A percentile compares a stretch with the other conserved stretches of the same genome.
phyloP scores from a whole-genome alignment of 352 stramenopile species.

The Lagenidium giganteum region DNA sequence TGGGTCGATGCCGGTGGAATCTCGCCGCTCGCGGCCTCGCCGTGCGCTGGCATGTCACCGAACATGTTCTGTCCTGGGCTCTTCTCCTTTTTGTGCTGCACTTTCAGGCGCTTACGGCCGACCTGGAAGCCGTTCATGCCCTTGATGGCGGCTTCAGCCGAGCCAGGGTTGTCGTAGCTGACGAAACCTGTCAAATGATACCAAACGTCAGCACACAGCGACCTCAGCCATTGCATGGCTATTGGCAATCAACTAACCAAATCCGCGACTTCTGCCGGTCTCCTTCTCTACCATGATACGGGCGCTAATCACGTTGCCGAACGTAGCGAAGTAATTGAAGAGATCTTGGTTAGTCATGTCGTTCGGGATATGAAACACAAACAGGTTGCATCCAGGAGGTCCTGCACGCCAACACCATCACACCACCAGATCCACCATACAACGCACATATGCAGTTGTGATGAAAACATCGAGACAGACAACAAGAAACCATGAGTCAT shows the following conservation, averaged over 20 bases:
- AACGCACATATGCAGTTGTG: slow-evolving; percentile 32
- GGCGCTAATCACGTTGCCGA: slow-evolving; percentile 94
- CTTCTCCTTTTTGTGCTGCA: slow-evolving; percentile 94
- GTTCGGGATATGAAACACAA: slow-evolving; percentile 98
- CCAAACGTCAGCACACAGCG: slow-evolving; percentile 3
- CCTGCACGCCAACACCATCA: slow-evolving; percentile 54
- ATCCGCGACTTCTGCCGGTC: slow-evolving; percentile 91
- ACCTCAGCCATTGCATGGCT: too few species aligned
- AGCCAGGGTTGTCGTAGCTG: slow-evolving; percentile 92
- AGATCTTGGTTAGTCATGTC: slow-evolving; percentile 97
- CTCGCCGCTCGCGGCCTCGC: slow-evolving; percentile 42
- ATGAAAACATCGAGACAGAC: slow-evolving; percentile 22
- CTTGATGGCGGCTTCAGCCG: slow-evolving; percentile 91
- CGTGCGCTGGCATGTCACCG: slow-evolving; percentile 55
- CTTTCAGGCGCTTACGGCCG: slow-evolving; percentile 95
- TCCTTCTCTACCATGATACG: slow-evolving; percentile 97
- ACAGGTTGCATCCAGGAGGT: slow-evolving; percentile 95
- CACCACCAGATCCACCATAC: slow-evolving; percentile 27
- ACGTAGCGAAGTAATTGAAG: slow-evolving; percentile 94
- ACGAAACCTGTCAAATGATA: slow-evolving; percentile 88
- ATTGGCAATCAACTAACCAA: too few species aligned
- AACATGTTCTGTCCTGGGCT: slow-evolving; percentile 46
- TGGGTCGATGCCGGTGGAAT: slow-evolving; percentile 26
- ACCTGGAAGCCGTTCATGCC: slow-evolving; percentile 96
- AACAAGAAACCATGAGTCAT: slow-evolving; percentile 14